Percentiles rank a stretch among this genome's conserved stretches.
phyloP scores from a whole-genome alignment of 768 basidiomycete species.

The Asterophora lycoperdoides region DNA sequence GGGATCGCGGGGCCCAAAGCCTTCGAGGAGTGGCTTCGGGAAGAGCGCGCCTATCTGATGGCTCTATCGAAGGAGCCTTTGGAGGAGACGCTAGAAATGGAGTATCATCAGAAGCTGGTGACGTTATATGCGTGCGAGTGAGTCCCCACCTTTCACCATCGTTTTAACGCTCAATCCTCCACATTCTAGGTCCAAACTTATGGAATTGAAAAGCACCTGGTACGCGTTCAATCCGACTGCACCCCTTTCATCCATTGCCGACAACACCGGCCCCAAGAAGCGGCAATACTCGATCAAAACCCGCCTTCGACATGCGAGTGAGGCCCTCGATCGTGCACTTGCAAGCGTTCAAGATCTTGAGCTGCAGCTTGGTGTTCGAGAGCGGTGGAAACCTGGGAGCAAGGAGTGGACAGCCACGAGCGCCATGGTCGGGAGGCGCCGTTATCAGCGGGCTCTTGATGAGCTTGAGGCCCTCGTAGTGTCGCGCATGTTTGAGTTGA shows the following conservation, averaged over 20 bases:
- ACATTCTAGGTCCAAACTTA: too few relatives aligned
- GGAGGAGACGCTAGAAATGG: too few relatives aligned
- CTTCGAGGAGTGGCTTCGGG: neutral
- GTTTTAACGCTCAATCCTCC: too few relatives aligned
- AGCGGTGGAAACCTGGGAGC: too few relatives aligned
- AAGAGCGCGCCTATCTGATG: neutral
- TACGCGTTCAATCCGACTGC: too few relatives aligned
- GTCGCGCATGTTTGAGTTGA: too few relatives aligned
- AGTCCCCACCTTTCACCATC: neutral
- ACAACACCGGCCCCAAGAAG: too few relatives aligned
- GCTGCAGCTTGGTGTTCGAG: conserved; percentile 12
- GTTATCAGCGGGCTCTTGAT: conserved; percentile 19
- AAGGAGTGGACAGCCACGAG: conserved; percentile 11
- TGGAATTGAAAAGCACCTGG: too few relatives aligned
- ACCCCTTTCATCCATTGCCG: too few relatives aligned
- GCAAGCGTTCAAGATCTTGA: conserved; percentile 11
- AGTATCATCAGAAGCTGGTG: conserved; percentile 3
- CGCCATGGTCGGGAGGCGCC: neutral
- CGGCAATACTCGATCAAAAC: neutral
- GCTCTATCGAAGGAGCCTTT: neutral
- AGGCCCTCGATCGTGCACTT: neutral
- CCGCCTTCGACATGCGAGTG: neutral
- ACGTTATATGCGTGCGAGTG: neutral
- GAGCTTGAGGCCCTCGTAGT: conserved; percentile 19
- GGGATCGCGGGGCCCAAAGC: too few relatives aligned